Base-by-base conservation (phyloP, 352 stramenopile species). In the Pythium brachiatum region DNA sequence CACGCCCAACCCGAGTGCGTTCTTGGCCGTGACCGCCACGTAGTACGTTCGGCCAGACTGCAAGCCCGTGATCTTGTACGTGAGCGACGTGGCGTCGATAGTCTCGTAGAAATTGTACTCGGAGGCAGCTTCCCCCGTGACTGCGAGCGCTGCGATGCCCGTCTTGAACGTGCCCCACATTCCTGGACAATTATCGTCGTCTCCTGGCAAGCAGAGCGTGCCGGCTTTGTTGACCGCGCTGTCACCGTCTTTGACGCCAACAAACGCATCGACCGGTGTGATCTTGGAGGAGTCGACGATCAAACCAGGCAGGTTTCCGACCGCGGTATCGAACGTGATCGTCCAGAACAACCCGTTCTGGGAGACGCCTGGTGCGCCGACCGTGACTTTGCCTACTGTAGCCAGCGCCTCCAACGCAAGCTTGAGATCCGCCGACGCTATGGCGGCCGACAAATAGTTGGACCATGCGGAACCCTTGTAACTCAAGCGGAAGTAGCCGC, bases 21-120 rank as follows among this genome's bases (percentile, higher is more conserved):
- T 98, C 34, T 95, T 86, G 7, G 90, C 93, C 7, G 89, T 82
- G 31, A 98, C 87, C 1, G 83, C 69, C 15, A 97, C 82, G 41
- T 87, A 92, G 61, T 97, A 98, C 16, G 80, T 66, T 26, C 78
- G 68, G 0, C 92, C 93, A 3, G 90, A 66, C 15, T 68, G 75
- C 12, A 98, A 74, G 2, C 73, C 74, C 13, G 77, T 63, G 56
- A 97, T 88, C 3, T 74, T 85, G 60, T 95, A 90, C 13, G 66
- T 86, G 11, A 85, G 39, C 15, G 83, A 72, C 15, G 57, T 75
- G 25, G 79, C 73, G 54, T 83, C 75, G 12, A 83, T 78, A 1
- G 75, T 93, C 55, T 94, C 72, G 66, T 90, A 95, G 56, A 79
- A 86, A 11, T 73, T 66, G 26, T 93, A 95, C 29, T 78, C 74